Evolutionary conservation across 1,284 basidiomycete genomes (phyloP), one percentile per base, ranked within the genome.

Genomic region (Cryptococcus depauperatus): DNA sequence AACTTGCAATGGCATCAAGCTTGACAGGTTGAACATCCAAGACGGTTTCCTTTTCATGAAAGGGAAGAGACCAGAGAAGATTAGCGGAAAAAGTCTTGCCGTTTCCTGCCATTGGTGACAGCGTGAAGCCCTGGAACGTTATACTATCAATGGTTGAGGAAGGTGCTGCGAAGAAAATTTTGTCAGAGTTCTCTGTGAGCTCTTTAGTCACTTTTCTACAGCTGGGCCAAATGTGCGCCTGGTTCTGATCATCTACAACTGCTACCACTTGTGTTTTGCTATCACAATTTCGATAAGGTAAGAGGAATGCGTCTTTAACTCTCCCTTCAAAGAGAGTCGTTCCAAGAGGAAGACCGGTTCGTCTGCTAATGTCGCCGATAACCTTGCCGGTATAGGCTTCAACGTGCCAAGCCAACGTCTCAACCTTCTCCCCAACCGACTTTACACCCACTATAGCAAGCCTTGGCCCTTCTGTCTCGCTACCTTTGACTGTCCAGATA

Each of bases 321-420:
- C 30, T 27, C 9, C 68, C 68, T 2, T 39, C 23, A 32, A 64
- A 66, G 10, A 70, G 39, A 32, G 46, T 53, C 41, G 62, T 68
- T 23, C 62, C 66, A 4, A 39, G 22, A 2, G 66, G 62, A 3
- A 62, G 44, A 23, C 55, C 55, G 7, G 51, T 56, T 3, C 33
- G 8, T 3, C 39, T 35, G 35, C 62, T 52, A 8, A 43, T 29
- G 6, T 59, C 57, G 16, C 61, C 62, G 2, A 50, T 42, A 5
- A 64, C 79, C 23, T 76, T 75, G 21, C 88, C 88, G 0, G 84
- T 89, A 35, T 85, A 68, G 0, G 84, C 84, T 55, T 90, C 77
- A 42, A 92, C 70, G 53, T 87, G 83, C 74, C 82, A 90, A 11
- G 83, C 60, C 3, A 89, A 79, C 0, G 85, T 68, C n/a, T n/a